Base-by-base conservation (phyloP, 768 basidiomycete genomes). In the Fomitopsis serialis region DNA sequence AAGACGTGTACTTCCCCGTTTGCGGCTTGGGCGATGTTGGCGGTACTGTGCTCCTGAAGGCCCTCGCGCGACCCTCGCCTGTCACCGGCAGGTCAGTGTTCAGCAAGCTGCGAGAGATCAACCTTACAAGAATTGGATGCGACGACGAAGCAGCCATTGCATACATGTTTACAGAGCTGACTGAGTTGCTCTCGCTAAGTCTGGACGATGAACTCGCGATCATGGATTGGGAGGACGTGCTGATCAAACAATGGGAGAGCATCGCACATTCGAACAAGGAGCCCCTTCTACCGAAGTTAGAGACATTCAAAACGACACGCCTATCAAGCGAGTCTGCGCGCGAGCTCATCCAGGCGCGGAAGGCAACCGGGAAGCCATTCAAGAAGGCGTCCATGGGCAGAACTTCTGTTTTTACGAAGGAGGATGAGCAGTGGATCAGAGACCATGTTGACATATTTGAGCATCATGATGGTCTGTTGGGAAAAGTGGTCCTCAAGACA, bases 1-100 rank as follows among this genome's bases (percentile, higher is more conserved):
- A n/a, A n/a, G n/a, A n/a, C n/a, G n/a, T n/a, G n/a, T n/a, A n/a
- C n/a, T n/a, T n/a, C n/a, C n/a, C n/a, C n/a, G n/a, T n/a, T n/a
- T n/a, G n/a, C n/a, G 59, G 71, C 6, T 71, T 89, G n/a, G 77
- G 85, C 58, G 78, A 81, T 52, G 63, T 69, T 12, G 84, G 88
- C 56, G 85, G 75, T 60, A 72, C 73, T 4, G 67, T 72, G 0
- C 70, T 88, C 49, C 71, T 78, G 24, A 54, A 62, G 32, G 71
- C 73, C 47, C 73, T 88, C 21, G 64, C 73, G n/a, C 59, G 52
- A 4, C 73, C 76, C 0, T 65, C 17, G 37, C 71, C 48, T n/a
- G n/a, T 50, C 27, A 35, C 42, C 45, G 64, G 65, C 13, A 72
- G 74, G 50, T 75, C 78, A 10, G 50, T 83, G 9, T 72, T 87